Evolutionary conservation across 306 rosid genomes (phyloP), one percentile per base, ranked within the genome.

Genomic region (Bauhinia variegata): DNA sequence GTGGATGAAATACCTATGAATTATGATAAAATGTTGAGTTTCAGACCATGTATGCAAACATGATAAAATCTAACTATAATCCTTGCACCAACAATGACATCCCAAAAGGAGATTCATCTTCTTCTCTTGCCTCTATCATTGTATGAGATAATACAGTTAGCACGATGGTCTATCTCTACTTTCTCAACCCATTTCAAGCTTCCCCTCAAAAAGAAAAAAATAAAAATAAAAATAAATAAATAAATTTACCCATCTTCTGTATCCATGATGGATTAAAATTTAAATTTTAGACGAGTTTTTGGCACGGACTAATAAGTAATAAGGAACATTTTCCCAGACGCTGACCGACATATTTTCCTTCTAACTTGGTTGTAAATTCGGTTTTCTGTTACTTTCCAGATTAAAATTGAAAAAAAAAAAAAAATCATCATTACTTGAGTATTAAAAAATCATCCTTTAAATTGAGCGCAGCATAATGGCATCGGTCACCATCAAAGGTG

Each of bases 401-500:
- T 59, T 36, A 38, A 14, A 41, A 60, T 18, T 39, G 18, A 11
- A 12, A 34, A n/a, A n/a, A n/a, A n/a, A n/a, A n/a, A n/a, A 41
- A 19, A 39, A 19, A 39, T 17, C 11, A 41, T 3, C 39, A 3
- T 18, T 5, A 16, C 48, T 17, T 19, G 11, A 39, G 37, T 18
- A 3, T 11, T 0, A 12, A 12, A n/a, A n/a, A n/a, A n/a, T n/a
- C n/a, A n/a, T n/a, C 96, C 81, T 89, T 92, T 71, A 92, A 60
- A 63, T 92, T 92, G 37, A 92, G 89, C 7, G 98, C 95, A 4
- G 98, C 92, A 47, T 92, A 92, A 75, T 92, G 98, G 61, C 98
- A 92, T 15, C 98, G 83, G 61, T 92, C 96, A 43, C 98, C 98
- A 19, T 92, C 98, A 53, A 92, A 92, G 7, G 98, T 92, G 62